Base-by-base conservation (phyloP, 2,329 filamentous ascomycete species). In the Tolypocladium paradoxum region DNA sequence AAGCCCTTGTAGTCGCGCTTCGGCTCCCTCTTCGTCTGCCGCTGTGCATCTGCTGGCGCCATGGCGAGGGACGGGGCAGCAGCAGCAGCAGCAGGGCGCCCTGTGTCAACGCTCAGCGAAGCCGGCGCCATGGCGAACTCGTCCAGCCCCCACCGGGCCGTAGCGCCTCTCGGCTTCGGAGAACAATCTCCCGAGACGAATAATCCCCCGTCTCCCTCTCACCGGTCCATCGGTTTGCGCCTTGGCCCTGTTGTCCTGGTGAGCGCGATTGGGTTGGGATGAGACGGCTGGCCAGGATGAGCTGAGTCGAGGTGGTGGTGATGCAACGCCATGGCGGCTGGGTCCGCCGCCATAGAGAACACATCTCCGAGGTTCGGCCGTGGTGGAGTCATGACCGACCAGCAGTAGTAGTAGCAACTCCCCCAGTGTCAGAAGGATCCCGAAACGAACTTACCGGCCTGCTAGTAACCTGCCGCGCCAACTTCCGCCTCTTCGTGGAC, bases 1-100 rank as follows among this genome's bases (percentile, higher is more conserved):
- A 97, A 99, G n/a, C 92, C 93, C 64, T 89, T 91, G 76, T 96
- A 97, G 66, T 85, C 60, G 75, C 79, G 62, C 57, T 60, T 54
- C 35, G 55, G n/a, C n/a, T n/a, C n/a, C n/a, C n/a, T n/a, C n/a
- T n/a, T n/a, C n/a, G n/a, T n/a, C n/a, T n/a, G n/a, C n/a, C n/a
- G n/a, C 40, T 36, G 33, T 31, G 9, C 50, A 27, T 43, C 31
- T 6, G 22, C 31, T 6, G 22, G 38, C 38, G 22, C 18, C 7
- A 11, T 38, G 36, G 18, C 18, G 35, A 37, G 35, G 7, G 35
- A 12, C 16, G 36, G 9, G 4, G 38, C 22, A 18, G 3, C 38
- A 16, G 36, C n/a, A 9, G 38, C 22, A 18, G 3, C 38, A 16
- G 38, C 22, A 43, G 22, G 51, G 34, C n/a, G 34, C 18, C 9